Base-by-base conservation (phyloP, 371 early-diverging fungal species). In the Mortierella sp. region DNA sequence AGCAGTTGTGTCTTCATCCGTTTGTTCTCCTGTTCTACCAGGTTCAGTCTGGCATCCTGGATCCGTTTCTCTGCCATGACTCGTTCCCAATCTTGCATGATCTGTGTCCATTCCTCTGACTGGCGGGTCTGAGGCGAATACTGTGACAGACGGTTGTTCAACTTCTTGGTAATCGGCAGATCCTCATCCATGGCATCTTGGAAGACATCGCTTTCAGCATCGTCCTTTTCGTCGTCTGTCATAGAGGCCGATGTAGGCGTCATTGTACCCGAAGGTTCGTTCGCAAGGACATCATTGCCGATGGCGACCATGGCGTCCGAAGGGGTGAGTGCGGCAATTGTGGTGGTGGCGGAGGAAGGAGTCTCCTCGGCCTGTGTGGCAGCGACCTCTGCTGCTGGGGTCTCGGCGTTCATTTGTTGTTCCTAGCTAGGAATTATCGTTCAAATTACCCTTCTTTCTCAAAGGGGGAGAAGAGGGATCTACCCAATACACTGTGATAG, bases 41-140 rank as follows among this genome's bases (percentile, higher is more conserved):
- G 49, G 52, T 76, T 60, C 6, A 76, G 47, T 49, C 51, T 64
- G 2, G 76, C 76, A 54, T 76, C 76, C 52, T 62, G 70, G 55
- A 76, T 76, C 23, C 76, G 69, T 58, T 76, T 76, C 59, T 76
- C 76, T 19, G 76, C 70, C 76, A 76, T 76, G 56, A 76, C 76
- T 0, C 76, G 76, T 27, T 76, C 76, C 76, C 76, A 76, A 30
- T 76, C 76, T 46, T 76, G 76, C 70, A 76, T 62, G 58, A 76
- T 76, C 59, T 76, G 76, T 31, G 64, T 66, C 76, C 76, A 76
- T 34, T 76, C 76, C n/a, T 69, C 66, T 2, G 70, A 48, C 21
- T 69, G 65, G n/a, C 76, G 65, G 21, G 57, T 54, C 39, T 69
- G 65, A 23, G 70, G 76, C 1, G 76, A 61, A 24, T 69, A 76